Conservation (phyloP, 768 basidiomycete genomes). For the Lactarius trivialis region DNA sequence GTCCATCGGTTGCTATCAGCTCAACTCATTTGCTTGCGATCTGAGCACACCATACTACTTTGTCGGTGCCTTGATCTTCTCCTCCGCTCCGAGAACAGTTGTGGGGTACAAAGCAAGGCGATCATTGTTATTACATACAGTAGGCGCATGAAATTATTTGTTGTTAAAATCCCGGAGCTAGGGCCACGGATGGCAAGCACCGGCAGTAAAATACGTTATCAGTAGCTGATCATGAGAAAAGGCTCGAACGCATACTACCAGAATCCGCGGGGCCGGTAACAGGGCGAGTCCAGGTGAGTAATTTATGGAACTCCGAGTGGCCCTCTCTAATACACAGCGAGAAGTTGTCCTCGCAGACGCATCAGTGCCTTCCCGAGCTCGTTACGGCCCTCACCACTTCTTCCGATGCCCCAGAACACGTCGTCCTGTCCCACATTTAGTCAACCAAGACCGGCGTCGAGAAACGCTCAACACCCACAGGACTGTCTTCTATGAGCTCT, state of each 20-base stretch:
- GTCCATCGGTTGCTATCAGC: not conserved
- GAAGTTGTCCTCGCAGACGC: slow-evolving; percentile 32
- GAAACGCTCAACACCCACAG: slow-evolving; percentile 21
- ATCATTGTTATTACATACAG: not conserved
- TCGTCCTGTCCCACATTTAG: slow-evolving; percentile 29
- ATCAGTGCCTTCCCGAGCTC: slow-evolving; percentile 38
- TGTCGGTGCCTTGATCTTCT: not conserved
- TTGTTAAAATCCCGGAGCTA: not conserved
- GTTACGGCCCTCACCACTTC: slow-evolving; percentile 34
- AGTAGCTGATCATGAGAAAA: not conserved
- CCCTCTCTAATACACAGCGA: not conserved
- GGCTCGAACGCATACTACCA: not conserved
- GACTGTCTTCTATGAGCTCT: slow-evolving; percentile 35
- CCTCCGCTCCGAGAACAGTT: not conserved
- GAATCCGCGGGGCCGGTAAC: not conserved
- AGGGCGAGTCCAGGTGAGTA: not conserved
- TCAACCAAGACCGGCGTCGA: slow-evolving; percentile 20
- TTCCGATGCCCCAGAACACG: slow-evolving; percentile 39
- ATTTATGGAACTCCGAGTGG: not conserved
- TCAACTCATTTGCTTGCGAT: not conserved
- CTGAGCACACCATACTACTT: not conserved
- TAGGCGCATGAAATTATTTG: not conserved
- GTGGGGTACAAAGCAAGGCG: not conserved
- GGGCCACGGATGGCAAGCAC: not conserved
- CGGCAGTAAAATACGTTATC: not conserved